phyloP scores from a whole-genome alignment of 2,329 filamentous ascomycete species.

The Cladophialophora immunda region DNA sequence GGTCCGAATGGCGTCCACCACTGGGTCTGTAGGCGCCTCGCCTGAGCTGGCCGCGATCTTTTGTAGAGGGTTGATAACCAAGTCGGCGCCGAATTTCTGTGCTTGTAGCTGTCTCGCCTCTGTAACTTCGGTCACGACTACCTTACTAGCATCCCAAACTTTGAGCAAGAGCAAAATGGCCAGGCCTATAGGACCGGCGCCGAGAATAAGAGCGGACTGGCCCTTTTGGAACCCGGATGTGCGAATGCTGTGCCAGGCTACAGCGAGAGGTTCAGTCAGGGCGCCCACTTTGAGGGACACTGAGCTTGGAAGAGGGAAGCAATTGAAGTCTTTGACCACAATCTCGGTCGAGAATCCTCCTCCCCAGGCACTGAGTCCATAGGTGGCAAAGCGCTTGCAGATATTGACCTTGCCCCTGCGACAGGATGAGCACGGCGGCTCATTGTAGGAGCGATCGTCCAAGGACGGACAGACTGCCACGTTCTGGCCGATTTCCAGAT shows the following conservation, averaged over 20 bases:
- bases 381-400: conserved; percentile 14
- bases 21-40: conserved; percentile 7
- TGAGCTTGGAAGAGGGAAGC: conserved; percentile 16
- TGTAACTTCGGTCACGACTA: conserved; percentile 59
- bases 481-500: conserved; percentile 13
- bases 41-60: conserved; percentile 1
- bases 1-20: conserved; percentile 6
- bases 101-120: conserved; percentile 56
- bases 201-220: conserved; percentile 56
- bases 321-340: conserved; percentile 10
- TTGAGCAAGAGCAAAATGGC: conserved; percentile 57
- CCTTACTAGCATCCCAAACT: conserved; percentile 52
- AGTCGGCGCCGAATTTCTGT: conserved; percentile 59
- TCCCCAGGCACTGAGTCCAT: conserved; percentile 17
- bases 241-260: conserved; percentile 64
- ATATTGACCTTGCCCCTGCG: conserved; percentile 11
- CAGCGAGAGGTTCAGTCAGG: conserved; percentile 63
- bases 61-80: conserved; percentile 56
- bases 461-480: conserved; percentile 18
- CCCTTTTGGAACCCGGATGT: conserved; percentile 56
- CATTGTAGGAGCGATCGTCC: conserved; percentile 36
- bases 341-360: conserved; percentile 13
- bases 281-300: conserved; percentile 40
- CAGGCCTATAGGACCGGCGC: conserved; percentile 64
- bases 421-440: conserved; percentile 10